A percentile compares a stretch with the other conserved stretches of the same genome.
Evolutionary conservation across 2,329 filamentous ascomycete species (phyloP).

Genomic region (Colletotrichum theobromicola): DNA sequence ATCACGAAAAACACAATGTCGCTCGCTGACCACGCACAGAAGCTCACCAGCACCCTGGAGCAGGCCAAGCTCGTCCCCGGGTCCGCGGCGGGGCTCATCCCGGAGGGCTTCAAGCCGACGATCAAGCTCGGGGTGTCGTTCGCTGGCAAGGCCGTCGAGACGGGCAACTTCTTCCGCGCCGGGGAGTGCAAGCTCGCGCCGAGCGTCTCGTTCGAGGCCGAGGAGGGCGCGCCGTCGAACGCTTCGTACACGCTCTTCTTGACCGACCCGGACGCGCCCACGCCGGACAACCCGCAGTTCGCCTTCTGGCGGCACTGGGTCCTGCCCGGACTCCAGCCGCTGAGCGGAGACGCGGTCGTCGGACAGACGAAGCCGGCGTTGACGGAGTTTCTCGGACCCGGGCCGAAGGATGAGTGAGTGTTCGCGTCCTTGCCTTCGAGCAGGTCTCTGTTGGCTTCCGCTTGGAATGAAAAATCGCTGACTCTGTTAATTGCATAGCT

Average conservation of each 20-base stretch:
- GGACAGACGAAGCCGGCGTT: slow-evolving; percentile 36
- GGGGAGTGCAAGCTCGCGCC: slow-evolving; percentile 42
- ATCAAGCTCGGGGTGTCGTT: slow-evolving; percentile 43
- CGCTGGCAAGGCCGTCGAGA: slow-evolving; percentile 34
- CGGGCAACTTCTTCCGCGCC: slow-evolving; percentile 45
- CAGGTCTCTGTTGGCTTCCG: not conserved
- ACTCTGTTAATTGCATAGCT: slow-evolving; percentile 32
- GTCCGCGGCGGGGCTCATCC: slow-evolving; percentile 42
- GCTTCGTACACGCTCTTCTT: slow-evolving; percentile 52
- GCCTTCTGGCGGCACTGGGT: slow-evolving; percentile 63
- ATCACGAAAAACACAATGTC: not conserved
- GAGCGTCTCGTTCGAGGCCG: slow-evolving; percentile 37
- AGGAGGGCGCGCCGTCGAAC: slow-evolving; percentile 32
- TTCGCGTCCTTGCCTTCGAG: not conserved
- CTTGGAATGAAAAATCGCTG: not conserved
- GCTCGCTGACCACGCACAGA: slow-evolving; percentile 23
- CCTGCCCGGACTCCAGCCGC: slow-evolving; percentile 42
- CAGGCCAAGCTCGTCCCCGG: slow-evolving; percentile 45
- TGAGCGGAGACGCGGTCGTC: slow-evolving; percentile 25
- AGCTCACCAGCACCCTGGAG: slow-evolving; percentile 36
- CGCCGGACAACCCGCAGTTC: slow-evolving; percentile 59
- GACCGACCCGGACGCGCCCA: slow-evolving; percentile 60
- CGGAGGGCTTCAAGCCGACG: slow-evolving; percentile 45
- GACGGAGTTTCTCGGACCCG: slow-evolving; percentile 49
- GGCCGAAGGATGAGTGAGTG: slow-evolving; percentile 51